Evolutionary conservation across 306 rosid species (phyloP).

Genomic region (Lathyrus oleraceus): DNA sequence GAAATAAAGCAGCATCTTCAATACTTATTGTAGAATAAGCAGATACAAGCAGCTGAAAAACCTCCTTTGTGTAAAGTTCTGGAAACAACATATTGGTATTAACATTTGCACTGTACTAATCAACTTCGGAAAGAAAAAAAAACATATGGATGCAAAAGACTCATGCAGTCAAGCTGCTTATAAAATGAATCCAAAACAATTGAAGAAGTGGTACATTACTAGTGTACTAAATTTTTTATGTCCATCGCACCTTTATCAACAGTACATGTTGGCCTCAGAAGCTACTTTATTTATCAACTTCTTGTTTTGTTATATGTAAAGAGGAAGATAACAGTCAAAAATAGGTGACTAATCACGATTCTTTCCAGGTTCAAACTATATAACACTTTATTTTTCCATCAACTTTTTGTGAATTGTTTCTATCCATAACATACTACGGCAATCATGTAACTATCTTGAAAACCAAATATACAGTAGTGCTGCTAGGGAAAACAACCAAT

Average conservation of each 20-base stretch:
- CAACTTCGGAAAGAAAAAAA: not conserved
- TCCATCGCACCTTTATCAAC: not conserved
- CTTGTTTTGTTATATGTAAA: not conserved
- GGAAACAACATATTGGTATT: slow-evolving; percentile 36
- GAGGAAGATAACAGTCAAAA: not conserved
- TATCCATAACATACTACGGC: not conserved
- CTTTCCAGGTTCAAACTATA: slow-evolving; percentile 17
- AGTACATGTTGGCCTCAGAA: not conserved
- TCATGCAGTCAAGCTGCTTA: not conserved
- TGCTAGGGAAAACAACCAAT: too few species aligned
- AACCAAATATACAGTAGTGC: too few species aligned
- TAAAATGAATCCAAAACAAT: slow-evolving; percentile 22
- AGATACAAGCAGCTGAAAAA: slow-evolving; percentile 81
- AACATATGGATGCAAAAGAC: slow-evolving; percentile 9
- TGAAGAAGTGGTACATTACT: not conserved
- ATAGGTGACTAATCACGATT: not conserved
- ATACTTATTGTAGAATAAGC: slow-evolving; percentile 91
- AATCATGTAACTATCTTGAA: not conserved
- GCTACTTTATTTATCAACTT: not conserved
- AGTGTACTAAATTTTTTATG: not conserved
- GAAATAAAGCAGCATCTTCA: slow-evolving; percentile 70
- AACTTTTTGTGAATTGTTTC: not conserved
- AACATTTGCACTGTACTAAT: not conserved
- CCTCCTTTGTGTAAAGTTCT: slow-evolving; percentile 81
- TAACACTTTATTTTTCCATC: not conserved